Evolutionary conservation across 1,284 basidiomycete species (phyloP).

Genomic region (Wallemia mellicola): DNA sequence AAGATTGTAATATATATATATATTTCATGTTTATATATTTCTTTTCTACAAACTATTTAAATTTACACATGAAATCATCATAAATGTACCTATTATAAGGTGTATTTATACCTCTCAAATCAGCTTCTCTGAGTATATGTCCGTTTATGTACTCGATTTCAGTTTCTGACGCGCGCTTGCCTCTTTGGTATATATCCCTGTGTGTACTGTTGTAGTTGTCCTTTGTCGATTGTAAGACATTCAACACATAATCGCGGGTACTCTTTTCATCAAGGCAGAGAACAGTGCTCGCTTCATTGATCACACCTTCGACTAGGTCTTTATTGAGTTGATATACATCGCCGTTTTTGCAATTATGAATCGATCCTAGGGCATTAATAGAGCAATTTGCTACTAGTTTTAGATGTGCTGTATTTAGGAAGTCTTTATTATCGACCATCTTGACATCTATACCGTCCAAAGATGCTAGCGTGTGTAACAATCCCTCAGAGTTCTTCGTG

Average conservation of each 20-base stretch:
- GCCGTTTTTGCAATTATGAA: background rate
- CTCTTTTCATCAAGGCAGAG: background rate
- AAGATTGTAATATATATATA: background rate
- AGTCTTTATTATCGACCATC: background rate
- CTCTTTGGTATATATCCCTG: background rate
- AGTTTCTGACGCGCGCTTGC: background rate
- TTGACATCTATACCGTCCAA: background rate
- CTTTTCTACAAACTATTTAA: background rate
- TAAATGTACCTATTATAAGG: background rate
- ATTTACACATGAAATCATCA: background rate
- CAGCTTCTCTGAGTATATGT: background rate
- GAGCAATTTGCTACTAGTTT: background rate
- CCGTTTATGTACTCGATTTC: background rate
- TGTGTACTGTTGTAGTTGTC: background rate
- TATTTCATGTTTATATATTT: background rate
- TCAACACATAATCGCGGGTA: background rate
- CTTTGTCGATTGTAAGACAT: background rate
- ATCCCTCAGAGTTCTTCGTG: background rate
- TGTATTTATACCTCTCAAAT: background rate
- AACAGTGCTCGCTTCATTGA: background rate
- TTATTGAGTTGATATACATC: background rate
- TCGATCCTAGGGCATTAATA: background rate
- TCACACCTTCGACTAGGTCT: background rate
- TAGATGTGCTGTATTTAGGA: background rate
- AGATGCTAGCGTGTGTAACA: background rate